These are phyloP conservation scores for Gremmenia infestans DNA, from an alignment of 2,329 filamentous ascomycete genomes.

Conservation along the genomic window DNA sequence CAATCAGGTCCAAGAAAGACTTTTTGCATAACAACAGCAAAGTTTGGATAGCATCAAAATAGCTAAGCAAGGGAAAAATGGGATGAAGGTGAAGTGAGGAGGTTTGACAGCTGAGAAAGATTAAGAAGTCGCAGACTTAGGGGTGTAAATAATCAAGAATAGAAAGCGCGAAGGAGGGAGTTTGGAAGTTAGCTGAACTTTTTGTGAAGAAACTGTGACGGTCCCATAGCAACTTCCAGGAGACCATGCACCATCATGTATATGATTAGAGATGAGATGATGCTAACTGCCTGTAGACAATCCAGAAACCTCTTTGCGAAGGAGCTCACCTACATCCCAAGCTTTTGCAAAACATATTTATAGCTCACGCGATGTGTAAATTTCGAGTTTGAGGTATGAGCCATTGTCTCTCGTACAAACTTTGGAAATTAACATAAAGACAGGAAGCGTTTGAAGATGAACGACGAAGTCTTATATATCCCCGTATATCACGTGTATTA, in stretches of 20 bases:
- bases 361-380: too few species aligned
- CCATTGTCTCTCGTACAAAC: too few species aligned
- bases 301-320: too few species aligned
- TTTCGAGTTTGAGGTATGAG: too few species aligned
- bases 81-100: constrained; percentile 3
- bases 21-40: constrained; percentile 19
- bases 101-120: neutral
- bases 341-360: too few species aligned
- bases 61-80: constrained; percentile 28
- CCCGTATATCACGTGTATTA: neutral
- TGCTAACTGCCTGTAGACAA: too few species aligned
- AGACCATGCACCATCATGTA: too few species aligned
- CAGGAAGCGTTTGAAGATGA: neutral
- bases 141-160: neutral
- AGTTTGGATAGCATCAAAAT: constrained; percentile 24
- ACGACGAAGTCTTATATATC: neutral
- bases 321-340: too few species aligned
- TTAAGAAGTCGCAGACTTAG: neutral
- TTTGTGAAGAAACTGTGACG: neutral
- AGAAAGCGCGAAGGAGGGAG: neutral
- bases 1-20: constrained; percentile 29
- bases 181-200: neutral
- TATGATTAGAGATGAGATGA: too few species aligned
- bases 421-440: too few species aligned
- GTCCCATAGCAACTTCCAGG: too few species aligned